Conservation (phyloP, 2,329 filamentous ascomycete genomes). For the Boeremia lycopersici region DNA sequence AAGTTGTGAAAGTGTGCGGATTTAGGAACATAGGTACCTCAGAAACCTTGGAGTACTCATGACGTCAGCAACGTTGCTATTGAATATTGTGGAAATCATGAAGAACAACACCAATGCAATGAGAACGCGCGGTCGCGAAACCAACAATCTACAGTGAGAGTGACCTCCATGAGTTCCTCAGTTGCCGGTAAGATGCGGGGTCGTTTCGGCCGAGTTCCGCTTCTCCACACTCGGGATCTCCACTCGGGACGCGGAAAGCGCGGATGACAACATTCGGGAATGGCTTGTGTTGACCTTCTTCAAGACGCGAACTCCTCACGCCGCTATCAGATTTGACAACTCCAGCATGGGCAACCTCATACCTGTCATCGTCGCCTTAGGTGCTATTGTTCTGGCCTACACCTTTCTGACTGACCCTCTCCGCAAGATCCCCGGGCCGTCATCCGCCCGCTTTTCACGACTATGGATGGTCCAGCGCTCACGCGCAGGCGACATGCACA, state of each 20-base stretch:
- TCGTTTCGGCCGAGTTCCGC: constrained; percentile 1
- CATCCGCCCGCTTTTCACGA: constrained; percentile 8
- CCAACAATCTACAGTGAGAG: background rate
- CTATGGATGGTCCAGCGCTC: constrained; percentile 15
- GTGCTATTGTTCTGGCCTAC: constrained; percentile 1
- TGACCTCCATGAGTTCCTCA: background rate
- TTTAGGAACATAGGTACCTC: no score
- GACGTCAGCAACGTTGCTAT: no score
- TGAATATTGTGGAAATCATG: no score
- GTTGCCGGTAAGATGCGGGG: background rate
- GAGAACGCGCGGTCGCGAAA: no score
- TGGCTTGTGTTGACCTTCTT: no score
- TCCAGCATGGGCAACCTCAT: constrained; percentile 8
- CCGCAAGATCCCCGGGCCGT: constrained; percentile 9
- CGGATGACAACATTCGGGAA: background rate
- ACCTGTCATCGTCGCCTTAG: background rate
- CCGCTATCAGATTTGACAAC: background rate
- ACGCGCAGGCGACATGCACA: constrained; percentile 13
- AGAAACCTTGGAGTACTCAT: no score
- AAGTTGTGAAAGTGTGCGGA: no score
- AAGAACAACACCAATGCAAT: no score
- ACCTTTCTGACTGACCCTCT: constrained; percentile 7
- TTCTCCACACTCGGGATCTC: background rate
- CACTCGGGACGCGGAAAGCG: background rate
- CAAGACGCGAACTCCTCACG: background rate